These are phyloP conservation scores for Cystobasidium slooffiae DNA, from an alignment of 1,284 basidiomycete species.

Conservation along the genomic window DNA sequence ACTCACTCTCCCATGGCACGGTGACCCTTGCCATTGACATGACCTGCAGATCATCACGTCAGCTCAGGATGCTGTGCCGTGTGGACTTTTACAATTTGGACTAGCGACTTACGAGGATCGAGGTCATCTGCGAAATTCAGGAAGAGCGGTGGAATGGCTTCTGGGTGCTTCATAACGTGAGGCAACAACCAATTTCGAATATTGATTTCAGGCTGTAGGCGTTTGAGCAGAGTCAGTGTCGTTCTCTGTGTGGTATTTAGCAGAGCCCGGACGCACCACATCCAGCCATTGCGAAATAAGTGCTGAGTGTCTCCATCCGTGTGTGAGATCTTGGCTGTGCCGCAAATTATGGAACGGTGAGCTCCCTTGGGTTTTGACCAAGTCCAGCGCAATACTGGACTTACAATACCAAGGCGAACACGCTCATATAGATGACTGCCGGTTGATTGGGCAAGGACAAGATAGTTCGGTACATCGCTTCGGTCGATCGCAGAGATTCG, in stretches of 20 bases:
- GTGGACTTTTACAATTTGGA: neutral
- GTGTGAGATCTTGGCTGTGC: constrained; percentile 28
- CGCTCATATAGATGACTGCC: constrained; percentile 41
- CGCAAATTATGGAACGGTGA: neutral
- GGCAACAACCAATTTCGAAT: constrained; percentile 43
- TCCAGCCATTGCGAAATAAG: constrained; percentile 37
- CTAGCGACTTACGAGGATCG: constrained; percentile 10
- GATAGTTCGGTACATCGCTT: constrained; percentile 38
- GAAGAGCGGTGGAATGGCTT: constrained; percentile 33
- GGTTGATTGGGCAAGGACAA: constrained; percentile 37
- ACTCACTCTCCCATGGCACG: constrained; percentile 41
- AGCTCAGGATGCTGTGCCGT: neutral
- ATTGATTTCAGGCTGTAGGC: constrained; percentile 42
- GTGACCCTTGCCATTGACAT: constrained; percentile 34
- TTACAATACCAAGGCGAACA: constrained; percentile 40
- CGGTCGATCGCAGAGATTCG: constrained; percentile 21
- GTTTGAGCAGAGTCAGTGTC: neutral
- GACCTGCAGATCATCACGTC: constrained; percentile 8
- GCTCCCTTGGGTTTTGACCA: neutral
- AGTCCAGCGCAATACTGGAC: neutral
- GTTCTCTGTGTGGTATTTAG: too few relatives aligned
- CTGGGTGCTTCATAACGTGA: constrained; percentile 40
- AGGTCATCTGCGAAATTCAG: constrained; percentile 23
- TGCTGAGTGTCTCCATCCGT: constrained; percentile 40
- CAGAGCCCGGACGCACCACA: constrained; percentile 17